These are phyloP conservation scores for Penstemon barbatus DNA, from an alignment of 257 asterid species.

Conservation along the genomic window DNA sequence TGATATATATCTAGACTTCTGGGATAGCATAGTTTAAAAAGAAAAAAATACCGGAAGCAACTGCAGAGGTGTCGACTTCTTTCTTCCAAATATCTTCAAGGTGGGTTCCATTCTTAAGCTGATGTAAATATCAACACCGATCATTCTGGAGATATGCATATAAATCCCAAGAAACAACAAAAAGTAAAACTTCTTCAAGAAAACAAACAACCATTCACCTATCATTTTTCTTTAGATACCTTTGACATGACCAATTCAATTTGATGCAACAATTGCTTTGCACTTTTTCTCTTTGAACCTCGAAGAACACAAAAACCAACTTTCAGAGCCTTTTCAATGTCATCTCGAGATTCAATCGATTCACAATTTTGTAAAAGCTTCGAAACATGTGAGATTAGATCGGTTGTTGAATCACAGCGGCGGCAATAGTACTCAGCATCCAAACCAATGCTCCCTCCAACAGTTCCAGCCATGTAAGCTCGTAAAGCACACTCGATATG, in stretches of 20 bases:
- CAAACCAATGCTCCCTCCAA: slow-evolving; percentile 74
- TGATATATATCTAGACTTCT: slow-evolving; percentile 26
- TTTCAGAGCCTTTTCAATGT: slow-evolving; percentile 52
- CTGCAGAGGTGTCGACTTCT: too few relatives aligned
- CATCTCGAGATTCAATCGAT: slow-evolving; percentile 47
- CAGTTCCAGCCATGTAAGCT: slow-evolving; percentile 81
- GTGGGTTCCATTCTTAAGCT: too few relatives aligned
- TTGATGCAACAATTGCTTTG: slow-evolving; percentile 49
- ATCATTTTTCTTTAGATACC: slow-evolving; percentile 50
- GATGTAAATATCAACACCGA: background rate
- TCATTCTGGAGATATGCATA: too few relatives aligned
- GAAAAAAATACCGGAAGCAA: slow-evolving; percentile 25
- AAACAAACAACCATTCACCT: slow-evolving; percentile 31
- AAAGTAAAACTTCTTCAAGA: background rate
- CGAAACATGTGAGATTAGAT: slow-evolving; percentile 56
- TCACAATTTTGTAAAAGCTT: slow-evolving; percentile 52
- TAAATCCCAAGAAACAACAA: too few relatives aligned
- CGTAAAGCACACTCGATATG: slow-evolving; percentile 77
- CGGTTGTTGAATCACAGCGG: slow-evolving; percentile 79
- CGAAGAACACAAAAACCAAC: slow-evolving; percentile 53
- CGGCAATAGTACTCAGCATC: slow-evolving; percentile 87
- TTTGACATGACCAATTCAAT: slow-evolving; percentile 57
- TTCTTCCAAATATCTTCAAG: too few relatives aligned
- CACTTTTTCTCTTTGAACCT: slow-evolving; percentile 50
- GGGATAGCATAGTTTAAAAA: slow-evolving; percentile 58